Base-by-base conservation (phyloP, 2,329 filamentous ascomycete species). In the Aspergillus ochraceoroseus region DNA sequence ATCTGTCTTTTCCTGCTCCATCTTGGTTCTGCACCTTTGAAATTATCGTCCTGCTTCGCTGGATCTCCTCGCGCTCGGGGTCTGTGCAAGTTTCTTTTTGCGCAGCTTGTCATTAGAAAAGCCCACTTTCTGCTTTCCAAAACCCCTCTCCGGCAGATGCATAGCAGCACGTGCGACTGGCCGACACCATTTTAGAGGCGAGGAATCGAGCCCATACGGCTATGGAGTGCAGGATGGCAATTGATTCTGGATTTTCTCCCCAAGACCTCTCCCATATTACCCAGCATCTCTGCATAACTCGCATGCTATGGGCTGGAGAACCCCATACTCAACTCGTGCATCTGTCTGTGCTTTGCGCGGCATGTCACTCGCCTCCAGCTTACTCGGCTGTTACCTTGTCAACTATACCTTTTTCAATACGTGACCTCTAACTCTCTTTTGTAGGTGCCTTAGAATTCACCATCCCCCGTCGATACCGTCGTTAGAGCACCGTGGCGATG, bases 401-500 rank as follows among this genome's bases (percentile, higher is more conserved):
- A n/a, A n/a, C n/a, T n/a, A n/a, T n/a, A n/a, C n/a, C n/a, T 6
- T 32, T 28, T 27, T 7, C 9, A 29, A 29, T 30, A n/a, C n/a
- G n/a, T n/a, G n/a, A n/a, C n/a, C n/a, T 37, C 36, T 38, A 28
- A 36, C 17, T 22, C 18, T 9, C 13, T 42, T 25, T 38, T 33
- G 34, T 20, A 25, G 32, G 15, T 13, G 33, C 34, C 25, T 31
- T 14, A 25, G 28, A 31, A 36, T 14, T 25, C 18, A 15, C 25
- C 26, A n/a, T 18, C 22, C 28, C 29, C 9, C n/a, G n/a, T 20
- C 38, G 25, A 30, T 12, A 36, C 33, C 25, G 14, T 28, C 20
- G 15, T 23, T 27, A 29, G 26, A 19, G 19, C 34, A 46, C 40
- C 26, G 48, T 54, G 51, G 46, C 55, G 40, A 87, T 94, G 83